A percentile compares a stretch with the other conserved stretches of the same genome.
These are phyloP conservation scores for Lavandula angustifolia DNA, from an alignment of 257 asterid species.

Conservation along the genomic window DNA sequence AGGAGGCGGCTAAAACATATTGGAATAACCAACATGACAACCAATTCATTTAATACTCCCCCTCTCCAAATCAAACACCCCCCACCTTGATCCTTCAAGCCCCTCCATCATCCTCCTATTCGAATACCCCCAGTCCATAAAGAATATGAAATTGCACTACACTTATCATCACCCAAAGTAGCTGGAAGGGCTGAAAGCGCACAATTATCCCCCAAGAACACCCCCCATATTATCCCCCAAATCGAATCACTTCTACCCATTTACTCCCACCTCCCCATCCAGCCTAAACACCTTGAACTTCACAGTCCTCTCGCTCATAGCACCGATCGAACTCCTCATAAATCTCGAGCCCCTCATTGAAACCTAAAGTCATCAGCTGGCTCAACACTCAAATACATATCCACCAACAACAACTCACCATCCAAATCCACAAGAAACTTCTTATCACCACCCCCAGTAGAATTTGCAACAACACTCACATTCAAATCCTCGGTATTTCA, in stretches of 20 bases:
- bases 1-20: constrained; percentile 92
- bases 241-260: constrained; percentile 62
- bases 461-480: constrained; percentile 44
- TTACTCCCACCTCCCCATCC: constrained; percentile 47
- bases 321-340: constrained; percentile 71
- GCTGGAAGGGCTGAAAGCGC: constrained; percentile 59
- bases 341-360: constrained; percentile 57
- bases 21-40: constrained; percentile 44
- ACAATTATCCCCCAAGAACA: constrained; percentile 84
- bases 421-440: constrained; percentile 69
- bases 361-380: constrained; percentile 64
- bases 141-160: constrained; percentile 69
- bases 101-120: constrained; percentile 52
- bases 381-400: constrained; percentile 62
- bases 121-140: constrained; percentile 56
- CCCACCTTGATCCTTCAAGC: constrained; percentile 50
- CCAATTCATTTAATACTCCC: constrained; percentile 63
- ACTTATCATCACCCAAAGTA: constrained; percentile 34
- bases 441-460: constrained; percentile 74
- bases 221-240: constrained; percentile 66
- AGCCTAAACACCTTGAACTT: constrained; percentile 75
- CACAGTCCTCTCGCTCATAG: constrained; percentile 66
- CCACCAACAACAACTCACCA: constrained; percentile 70
- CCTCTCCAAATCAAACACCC: constrained; percentile 69
- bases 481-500: constrained; percentile 43